These are phyloP conservation scores for Solanum sejunctum DNA, from an alignment of 257 asterid species.

Conservation along the genomic window DNA sequence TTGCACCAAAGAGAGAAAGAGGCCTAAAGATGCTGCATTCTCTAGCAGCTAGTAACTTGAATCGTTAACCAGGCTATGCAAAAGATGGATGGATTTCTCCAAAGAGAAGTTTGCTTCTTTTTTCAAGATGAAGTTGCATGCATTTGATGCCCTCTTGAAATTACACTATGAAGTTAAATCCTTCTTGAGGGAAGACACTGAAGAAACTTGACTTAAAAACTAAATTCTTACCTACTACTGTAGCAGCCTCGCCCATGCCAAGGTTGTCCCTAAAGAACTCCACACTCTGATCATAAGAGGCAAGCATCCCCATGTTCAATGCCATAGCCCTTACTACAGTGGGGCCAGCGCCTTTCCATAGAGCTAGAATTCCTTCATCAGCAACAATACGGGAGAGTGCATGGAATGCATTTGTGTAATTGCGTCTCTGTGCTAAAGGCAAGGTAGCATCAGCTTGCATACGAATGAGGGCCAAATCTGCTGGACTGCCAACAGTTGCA, in stretches of 20 bases:
- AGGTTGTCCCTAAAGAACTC: slow-evolving; percentile 64
- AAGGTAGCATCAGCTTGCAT: slow-evolving; percentile 99
- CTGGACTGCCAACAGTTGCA: slow-evolving; percentile 84
- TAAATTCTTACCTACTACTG: slow-evolving; percentile 55
- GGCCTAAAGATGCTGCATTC: neutral
- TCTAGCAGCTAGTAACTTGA: neutral
- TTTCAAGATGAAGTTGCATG: neutral
- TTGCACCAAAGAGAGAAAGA: neutral
- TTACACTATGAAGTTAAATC: neutral
- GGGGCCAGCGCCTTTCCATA: slow-evolving; percentile 99
- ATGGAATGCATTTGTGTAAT: slow-evolving; percentile 77
- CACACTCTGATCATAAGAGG: slow-evolving; percentile 88
- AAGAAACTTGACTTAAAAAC: neutral
- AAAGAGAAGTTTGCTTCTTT: neutral
- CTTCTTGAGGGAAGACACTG: neutral
- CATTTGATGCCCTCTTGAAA: neutral
- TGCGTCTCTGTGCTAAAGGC: slow-evolving; percentile 71
- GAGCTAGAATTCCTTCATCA: slow-evolving; percentile 85
- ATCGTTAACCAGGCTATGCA: neutral
- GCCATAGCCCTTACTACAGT: slow-evolving; percentile 96
- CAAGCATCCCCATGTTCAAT: slow-evolving; percentile 98
- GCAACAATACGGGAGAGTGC: slow-evolving; percentile 66
- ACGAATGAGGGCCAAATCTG: slow-evolving; percentile 91
- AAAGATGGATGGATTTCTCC: neutral
- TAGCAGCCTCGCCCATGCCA: slow-evolving; percentile 65